A percentile compares a stretch with the other conserved stretches of the same genome.
phyloP scores from a whole-genome alignment of 257 asterid species.

The Ajuga chamaepitys region DNA sequence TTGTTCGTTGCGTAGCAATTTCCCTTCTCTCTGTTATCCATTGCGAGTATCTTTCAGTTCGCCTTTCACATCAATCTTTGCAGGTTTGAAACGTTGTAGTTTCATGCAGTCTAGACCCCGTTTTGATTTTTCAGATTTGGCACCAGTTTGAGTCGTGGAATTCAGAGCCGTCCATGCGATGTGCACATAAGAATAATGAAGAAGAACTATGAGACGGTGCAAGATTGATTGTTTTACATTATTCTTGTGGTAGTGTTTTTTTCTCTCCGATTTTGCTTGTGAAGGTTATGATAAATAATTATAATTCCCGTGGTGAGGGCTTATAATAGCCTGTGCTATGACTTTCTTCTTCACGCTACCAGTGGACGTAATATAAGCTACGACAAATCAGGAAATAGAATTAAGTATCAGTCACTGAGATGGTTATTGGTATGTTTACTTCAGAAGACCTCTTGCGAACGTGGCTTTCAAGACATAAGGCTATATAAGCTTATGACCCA shows the following conservation, averaged over 20 bases:
- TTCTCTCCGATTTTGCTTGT: constrained; percentile 31
- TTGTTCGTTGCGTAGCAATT: no score
- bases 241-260: constrained; percentile 30
- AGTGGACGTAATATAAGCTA: constrained; percentile 60
- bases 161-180: no score
- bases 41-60: no score
- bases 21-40: no score
- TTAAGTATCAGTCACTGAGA: constrained; percentile 64
- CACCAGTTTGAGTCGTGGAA: no score
- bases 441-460: constrained; percentile 74
- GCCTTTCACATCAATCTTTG: no score
- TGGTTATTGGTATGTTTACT: constrained; percentile 60
- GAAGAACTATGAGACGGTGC: constrained; percentile 49
- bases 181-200: constrained; percentile 66
- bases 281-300: constrained; percentile 54
- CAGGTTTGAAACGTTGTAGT: no score
- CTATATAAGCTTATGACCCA: constrained; percentile 71
- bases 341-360: constrained; percentile 70
- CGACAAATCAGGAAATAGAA: constrained; percentile 69
- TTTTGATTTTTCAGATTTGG: no score
- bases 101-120: no score
- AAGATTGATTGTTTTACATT: constrained; percentile 55
- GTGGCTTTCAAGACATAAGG: constrained; percentile 82
- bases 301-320: constrained; percentile 91
- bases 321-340: constrained; percentile 39